A percentile compares a stretch with the other conserved stretches of the same genome.
phyloP scores from a whole-genome alignment of 2,329 filamentous ascomycete genomes.

The Trichoderma guizhouense region DNA sequence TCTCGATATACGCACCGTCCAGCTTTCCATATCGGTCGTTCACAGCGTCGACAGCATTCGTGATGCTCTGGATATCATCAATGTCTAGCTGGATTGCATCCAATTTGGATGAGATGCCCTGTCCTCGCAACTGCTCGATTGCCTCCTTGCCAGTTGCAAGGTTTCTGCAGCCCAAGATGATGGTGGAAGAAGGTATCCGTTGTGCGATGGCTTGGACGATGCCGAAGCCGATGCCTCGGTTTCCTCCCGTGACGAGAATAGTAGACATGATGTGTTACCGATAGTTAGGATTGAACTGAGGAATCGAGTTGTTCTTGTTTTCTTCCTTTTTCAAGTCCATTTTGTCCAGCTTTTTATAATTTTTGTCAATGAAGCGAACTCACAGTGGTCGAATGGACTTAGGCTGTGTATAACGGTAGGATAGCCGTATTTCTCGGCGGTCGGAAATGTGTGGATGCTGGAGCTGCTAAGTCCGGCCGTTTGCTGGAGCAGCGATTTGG shows the following conservation, averaged over 20 bases:
- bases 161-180: constrained; percentile 26
- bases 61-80: constrained; percentile 21
- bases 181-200: constrained; percentile 23
- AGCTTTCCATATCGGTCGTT: constrained; percentile 21
- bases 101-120: background rate
- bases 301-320: background rate
- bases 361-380: background rate
- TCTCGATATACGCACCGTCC: constrained; percentile 18
- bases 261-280: background rate
- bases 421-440: background rate
- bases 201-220: constrained; percentile 26
- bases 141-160: background rate
- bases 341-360: background rate
- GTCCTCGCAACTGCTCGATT: background rate
- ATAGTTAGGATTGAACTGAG: background rate
- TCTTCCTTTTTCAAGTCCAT: background rate
- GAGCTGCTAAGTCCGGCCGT: constrained; percentile 1
- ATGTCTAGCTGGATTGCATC: constrained; percentile 21
- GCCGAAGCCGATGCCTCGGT: constrained; percentile 33
- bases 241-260: constrained; percentile 20
- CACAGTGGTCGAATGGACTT: background rate
- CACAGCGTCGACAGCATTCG: constrained; percentile 13
- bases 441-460: constrained; percentile 3
- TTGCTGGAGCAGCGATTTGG: background rate
- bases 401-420: background rate